Base-by-base conservation (phyloP, 331 rosid species). In the Pyrus hybrid region DNA sequence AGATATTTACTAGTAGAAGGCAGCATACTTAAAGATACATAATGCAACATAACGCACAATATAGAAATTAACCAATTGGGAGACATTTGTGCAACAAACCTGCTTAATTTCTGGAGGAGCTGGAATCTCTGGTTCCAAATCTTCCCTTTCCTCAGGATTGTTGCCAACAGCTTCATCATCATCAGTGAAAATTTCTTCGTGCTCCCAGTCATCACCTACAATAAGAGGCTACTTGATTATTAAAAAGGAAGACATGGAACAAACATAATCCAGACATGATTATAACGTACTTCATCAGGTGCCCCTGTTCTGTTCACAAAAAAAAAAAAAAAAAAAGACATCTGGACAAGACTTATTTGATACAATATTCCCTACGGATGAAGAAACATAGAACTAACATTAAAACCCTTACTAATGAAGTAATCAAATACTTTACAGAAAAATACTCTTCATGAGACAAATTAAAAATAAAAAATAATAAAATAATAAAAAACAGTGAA, bases 71-170 rank as follows among this genome's bases (percentile, higher is more conserved):
- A 67, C 8, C 29, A 62, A 57, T 13, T 11, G 21, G 14, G 23
- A 26, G 67, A 63, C 23, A 51, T 58, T 16, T 20, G 54, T 20
- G 29, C 22, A 28, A 58, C 80, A 47, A 77, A 94, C 98, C 98
- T 93, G 96, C 80, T 94, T 94, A 77, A 94, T 91, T 88, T 94
- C 97, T n/a, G 97, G 97, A 77, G 96, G 97, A 74, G 97, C 94
- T 69, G 96, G 98, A 72, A 87, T 86, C 86, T 93, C 98, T 17
- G 96, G 98, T 81, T 91, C 98, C 77, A 94, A 83, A 80, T 94
- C 96, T 81, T 94, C 98, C 86, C 96, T 90, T 84, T 94, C 98
- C 81, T 90, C 97, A 13, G 91, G 88, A 84, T 93, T 92, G 71
- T 86, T 90, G 78, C 96, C 98, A 84, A 91, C 95, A 29, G 93